Evolutionary conservation across 371 early-diverging fungal genomes (phyloP), one percentile per base, ranked within the genome.

Genomic region (Mucor plumbeus): DNA sequence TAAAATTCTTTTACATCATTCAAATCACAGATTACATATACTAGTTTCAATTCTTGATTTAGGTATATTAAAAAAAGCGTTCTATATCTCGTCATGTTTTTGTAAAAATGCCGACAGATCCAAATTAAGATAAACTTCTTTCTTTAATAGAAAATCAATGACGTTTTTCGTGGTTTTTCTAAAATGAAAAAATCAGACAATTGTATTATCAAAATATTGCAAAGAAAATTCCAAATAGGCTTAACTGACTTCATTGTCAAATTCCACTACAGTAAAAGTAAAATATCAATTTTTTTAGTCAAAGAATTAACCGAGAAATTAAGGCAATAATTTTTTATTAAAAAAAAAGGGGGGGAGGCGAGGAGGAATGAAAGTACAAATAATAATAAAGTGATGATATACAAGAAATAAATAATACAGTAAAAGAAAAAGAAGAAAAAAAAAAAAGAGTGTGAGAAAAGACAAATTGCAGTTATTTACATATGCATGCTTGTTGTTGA

Each of bases 381-480:
- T 41, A 38, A 41, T 50, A 17, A 50, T 26, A 50, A 26, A 53
- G 26, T 31, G 26, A 31, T 26, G 26, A 53, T 19, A 53, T 26
- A 53, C 21, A 53, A 31, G 21, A 31, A 53, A 53, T 17, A 21
- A 26, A 53, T 26, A 53, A 53, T 26, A 53, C 10, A 53, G 31
- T 1, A 1, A 44, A 44, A 53, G 26, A 53, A 13, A 17, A 13
- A 44, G 44, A 47, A 14, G n/a, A 1, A 44, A 44, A 53, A 10
- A 53, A 13, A 17, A 13, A 44, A 13, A 47, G 8, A 53, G 31
- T 13, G 31, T 1, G 34, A 55, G 35, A 11, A 55, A 34, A n/a
- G 33, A 15, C 55, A n/a, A n/a, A 55, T 31, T 55, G 55, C 55
- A 55, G 55, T 50, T 55, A 55, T 55, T 55, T 55, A 55, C 55